Evolutionary conservation across 371 early-diverging fungal genomes (phyloP).

Genomic region (Quaeritorhiza haematococci): DNA sequence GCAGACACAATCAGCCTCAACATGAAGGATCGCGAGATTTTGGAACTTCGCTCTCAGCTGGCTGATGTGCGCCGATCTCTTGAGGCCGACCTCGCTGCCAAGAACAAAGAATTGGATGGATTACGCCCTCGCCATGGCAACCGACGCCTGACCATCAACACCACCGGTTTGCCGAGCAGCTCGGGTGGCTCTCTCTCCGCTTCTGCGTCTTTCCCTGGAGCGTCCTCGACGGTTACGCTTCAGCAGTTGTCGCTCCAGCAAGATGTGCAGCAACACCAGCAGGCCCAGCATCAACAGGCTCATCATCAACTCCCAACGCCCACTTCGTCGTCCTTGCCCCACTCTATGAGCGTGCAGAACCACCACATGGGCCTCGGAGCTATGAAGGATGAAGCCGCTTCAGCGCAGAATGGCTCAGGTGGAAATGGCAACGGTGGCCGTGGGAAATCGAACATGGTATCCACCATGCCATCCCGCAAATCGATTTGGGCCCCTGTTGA

Average conservation of each 20-base stretch:
- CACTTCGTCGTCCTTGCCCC: too few species aligned
- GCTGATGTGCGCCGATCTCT: constrained; percentile 9
- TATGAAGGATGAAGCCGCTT: constrained; percentile 5
- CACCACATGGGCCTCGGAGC: constrained; percentile 8
- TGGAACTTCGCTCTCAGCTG: constrained; percentile 14
- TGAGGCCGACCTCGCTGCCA: too few species aligned
- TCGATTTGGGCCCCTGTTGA: neutral
- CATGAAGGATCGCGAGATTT: constrained; percentile 16
- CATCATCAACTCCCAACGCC: neutral
- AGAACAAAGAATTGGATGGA: constrained; percentile 7
- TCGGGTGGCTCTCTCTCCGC: constrained; percentile 7
- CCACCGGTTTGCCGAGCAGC: neutral
- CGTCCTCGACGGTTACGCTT: neutral
- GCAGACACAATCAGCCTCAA: constrained; percentile 12
- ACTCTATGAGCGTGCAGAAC: too few species aligned
- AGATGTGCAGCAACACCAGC: constrained; percentile 13
- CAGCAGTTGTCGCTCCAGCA: constrained; percentile 1
- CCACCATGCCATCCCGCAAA: constrained; percentile 9
- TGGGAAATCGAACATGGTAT: neutral
- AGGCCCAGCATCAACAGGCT: constrained; percentile 2
- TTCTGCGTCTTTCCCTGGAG: too few species aligned
- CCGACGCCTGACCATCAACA: neutral
- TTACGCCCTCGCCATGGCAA: neutral
- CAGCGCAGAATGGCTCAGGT: too few species aligned
- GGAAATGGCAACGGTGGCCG: neutral